Conservation (phyloP, 1,284 basidiomycete species). For the Trichosporon coremiiforme region DNA sequence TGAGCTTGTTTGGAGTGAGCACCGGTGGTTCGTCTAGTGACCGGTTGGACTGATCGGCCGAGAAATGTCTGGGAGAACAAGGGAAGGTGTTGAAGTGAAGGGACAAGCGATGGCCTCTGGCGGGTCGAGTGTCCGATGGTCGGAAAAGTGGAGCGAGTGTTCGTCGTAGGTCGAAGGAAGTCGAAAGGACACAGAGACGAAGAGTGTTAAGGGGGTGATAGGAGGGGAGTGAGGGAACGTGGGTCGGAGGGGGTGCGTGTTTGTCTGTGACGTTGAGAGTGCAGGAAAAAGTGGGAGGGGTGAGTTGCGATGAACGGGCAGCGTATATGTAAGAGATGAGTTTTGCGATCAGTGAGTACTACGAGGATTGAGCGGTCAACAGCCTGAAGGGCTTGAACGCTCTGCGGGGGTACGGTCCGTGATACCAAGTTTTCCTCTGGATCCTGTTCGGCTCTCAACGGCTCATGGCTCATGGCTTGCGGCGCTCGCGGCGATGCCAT, state of each 20-base stretch:
- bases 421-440: slow-evolving; percentile 2
- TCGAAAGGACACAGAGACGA: background rate
- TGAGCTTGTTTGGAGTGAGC: background rate
- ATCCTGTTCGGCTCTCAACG: background rate
- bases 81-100: background rate
- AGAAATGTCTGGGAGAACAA: background rate
- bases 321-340: slow-evolving; percentile 6
- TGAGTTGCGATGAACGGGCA: slow-evolving; percentile 7
- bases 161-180: background rate
- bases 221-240: background rate
- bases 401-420: slow-evolving; percentile 2
- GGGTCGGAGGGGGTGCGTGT: background rate
- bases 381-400: background rate
- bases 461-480: slow-evolving; percentile 7
- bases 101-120: slow-evolving; percentile 2
- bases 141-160: background rate
- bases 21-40: background rate
- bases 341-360: background rate
- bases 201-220: background rate
- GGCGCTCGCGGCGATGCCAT: slow-evolving; percentile 4
- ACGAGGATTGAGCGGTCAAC: background rate
- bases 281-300: slow-evolving; percentile 11
- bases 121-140: background rate
- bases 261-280: background rate
- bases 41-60: background rate